phyloP scores from a whole-genome alignment of 495 filamentous ascomycete genomes.

The Pseudevernia furfuracea region DNA sequence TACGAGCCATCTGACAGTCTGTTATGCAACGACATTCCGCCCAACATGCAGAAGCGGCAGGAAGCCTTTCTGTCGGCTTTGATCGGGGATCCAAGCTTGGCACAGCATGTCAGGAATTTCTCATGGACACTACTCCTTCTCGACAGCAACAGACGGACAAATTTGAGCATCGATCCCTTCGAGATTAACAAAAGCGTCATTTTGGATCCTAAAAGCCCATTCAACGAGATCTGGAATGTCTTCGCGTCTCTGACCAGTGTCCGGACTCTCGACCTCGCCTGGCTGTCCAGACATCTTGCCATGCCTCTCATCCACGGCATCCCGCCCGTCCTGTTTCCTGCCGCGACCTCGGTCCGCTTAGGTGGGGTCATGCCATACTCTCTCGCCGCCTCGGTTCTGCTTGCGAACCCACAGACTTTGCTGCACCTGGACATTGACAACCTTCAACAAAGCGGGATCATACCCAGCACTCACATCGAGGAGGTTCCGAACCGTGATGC shows the following conservation, averaged over 20 bases:
- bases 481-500: too few species aligned
- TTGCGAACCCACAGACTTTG: neutral
- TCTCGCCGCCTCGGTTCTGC: neutral
- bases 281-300: neutral
- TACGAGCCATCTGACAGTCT: slow-evolving; percentile 2
- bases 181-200: neutral
- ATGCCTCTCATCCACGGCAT: neutral
- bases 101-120: neutral
- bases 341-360: neutral
- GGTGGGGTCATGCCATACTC: neutral
- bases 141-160: neutral
- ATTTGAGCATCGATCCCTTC: neutral
- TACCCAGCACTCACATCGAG: neutral
- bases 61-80: slow-evolving; percentile 8
- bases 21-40: slow-evolving; percentile 3
- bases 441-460: slow-evolving; percentile 3
- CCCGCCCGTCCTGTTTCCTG: neutral
- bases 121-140: slow-evolving; percentile 1
- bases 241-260: neutral
- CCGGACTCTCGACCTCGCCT: neutral
- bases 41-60: slow-evolving; percentile 3
- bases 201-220: neutral
- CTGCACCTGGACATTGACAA: neutral
- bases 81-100: neutral
- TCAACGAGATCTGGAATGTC: slow-evolving; percentile 1